Evolutionary conservation across 805 yeast genomes (phyloP).

Genomic region (Teunomyces cretensis): DNA sequence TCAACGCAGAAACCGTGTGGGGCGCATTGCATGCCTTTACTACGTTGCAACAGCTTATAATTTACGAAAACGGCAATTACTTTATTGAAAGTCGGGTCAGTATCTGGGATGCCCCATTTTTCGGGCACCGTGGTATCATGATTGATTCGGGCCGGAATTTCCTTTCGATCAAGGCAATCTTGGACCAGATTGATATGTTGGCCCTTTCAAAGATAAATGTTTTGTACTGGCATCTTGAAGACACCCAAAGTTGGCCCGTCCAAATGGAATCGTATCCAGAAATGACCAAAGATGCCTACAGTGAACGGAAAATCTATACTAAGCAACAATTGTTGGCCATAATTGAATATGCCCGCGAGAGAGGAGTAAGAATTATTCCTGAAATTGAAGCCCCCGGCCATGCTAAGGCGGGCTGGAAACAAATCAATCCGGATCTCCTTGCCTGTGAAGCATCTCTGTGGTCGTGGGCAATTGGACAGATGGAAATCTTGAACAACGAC

Average conservation of each 20-base stretch:
- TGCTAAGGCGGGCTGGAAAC: conserved; percentile 38
- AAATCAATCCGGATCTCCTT: conserved; percentile 27
- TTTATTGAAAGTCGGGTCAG: conserved; percentile 32
- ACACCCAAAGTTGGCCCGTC: conserved; percentile 43
- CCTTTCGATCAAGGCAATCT: conserved; percentile 22
- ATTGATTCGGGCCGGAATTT: conserved; percentile 43
- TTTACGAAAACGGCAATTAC: conserved; percentile 22
- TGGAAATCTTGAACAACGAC: conserved; percentile 30
- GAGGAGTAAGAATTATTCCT: conserved; percentile 42
- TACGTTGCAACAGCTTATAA: conserved; percentile 39
- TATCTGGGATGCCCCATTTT: conserved; percentile 36
- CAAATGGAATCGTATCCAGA: conserved; percentile 30
- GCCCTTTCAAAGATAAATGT: conserved; percentile 37
- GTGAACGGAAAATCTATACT: conserved; percentile 27
- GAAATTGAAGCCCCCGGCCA: conserved; percentile 46
- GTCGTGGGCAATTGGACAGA: conserved; percentile 30
- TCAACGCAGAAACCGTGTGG: conserved; percentile 34
- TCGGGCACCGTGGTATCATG: conserved; percentile 38
- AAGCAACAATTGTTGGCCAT: conserved; percentile 24
- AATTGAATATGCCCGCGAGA: conserved; percentile 28
- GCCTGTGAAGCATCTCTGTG: conserved; percentile 31
- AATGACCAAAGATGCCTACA: conserved; percentile 40
- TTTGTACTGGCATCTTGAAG: conserved; percentile 42
- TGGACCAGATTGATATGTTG: conserved; percentile 39
- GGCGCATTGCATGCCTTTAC: conserved; percentile 42